A percentile compares a stretch with the other conserved stretches of the same genome.
These are phyloP conservation scores for Lizanozyma gosingica DNA, from an alignment of 1,139 yeast genomes.

Conservation along the genomic window DNA sequence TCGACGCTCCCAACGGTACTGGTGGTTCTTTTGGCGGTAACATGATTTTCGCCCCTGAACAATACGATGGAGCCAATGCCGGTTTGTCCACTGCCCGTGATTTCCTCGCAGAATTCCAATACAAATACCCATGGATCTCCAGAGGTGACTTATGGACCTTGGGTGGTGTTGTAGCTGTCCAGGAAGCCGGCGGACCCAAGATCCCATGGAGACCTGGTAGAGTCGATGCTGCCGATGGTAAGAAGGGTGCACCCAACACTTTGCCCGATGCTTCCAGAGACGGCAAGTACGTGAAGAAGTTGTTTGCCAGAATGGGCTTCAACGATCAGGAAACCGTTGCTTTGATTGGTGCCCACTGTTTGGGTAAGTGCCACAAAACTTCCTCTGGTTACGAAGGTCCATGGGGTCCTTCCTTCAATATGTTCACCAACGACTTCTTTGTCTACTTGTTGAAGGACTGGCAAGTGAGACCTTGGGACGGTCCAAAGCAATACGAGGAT, in stretches of 20 bases:
- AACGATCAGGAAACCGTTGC: conserved; percentile 81
- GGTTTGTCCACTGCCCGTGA: conserved; percentile 63
- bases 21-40: conserved; percentile 89
- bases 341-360: conserved; percentile 79
- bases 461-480: conserved; percentile 68
- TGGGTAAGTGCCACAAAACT: conserved; percentile 66
- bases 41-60: conserved; percentile 63
- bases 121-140: conserved; percentile 66
- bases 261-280: conserved; percentile 77
- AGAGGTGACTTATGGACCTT: conserved; percentile 86
- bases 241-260: conserved; percentile 60
- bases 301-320: conserved; percentile 67
- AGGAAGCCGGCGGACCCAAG: conserved; percentile 82
- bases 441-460: conserved; percentile 68
- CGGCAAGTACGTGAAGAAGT: conserved; percentile 56
- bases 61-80: conserved; percentile 61
- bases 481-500: conserved; percentile 72
- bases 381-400: conserved; percentile 84
- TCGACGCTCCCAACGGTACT: conserved; percentile 29
- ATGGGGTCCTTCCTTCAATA: conserved; percentile 87
- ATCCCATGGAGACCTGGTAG: conserved; percentile 86
- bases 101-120: conserved; percentile 53
- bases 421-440: conserved; percentile 77
- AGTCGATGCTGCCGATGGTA: conserved; percentile 35
- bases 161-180: conserved; percentile 79